These are phyloP conservation scores for Trypanosoma melophagium DNA, from an alignment of 208 protist species.

Conservation along the genomic window DNA sequence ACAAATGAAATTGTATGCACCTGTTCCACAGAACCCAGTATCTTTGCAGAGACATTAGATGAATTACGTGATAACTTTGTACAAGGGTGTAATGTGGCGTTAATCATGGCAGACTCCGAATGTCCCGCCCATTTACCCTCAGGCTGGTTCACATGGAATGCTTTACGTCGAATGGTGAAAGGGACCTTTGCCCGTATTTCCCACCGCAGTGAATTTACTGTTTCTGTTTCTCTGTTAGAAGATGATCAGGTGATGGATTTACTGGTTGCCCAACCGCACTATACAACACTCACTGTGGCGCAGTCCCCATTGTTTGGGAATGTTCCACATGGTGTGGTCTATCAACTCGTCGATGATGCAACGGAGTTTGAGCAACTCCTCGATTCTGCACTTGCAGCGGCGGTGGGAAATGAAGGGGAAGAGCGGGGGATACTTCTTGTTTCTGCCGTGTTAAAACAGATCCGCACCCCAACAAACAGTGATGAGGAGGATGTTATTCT, in stretches of 20 bases:
- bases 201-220: slow-evolving; percentile 36
- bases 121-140: slow-evolving; percentile 41
- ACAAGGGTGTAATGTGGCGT: slow-evolving; percentile 56
- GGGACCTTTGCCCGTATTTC: slow-evolving; percentile 48
- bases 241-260: slow-evolving; percentile 77
- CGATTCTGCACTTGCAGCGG: slow-evolving; percentile 33
- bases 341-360: slow-evolving; percentile 53
- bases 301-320: slow-evolving; percentile 78
- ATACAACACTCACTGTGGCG: slow-evolving; percentile 45
- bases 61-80: slow-evolving; percentile 64
- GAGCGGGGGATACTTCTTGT: slow-evolving; percentile 74
- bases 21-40: slow-evolving; percentile 35
- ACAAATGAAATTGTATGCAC: slow-evolving; percentile 54
- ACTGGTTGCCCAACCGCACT: slow-evolving; percentile 24
- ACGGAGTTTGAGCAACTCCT: slow-evolving; percentile 66
- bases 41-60: slow-evolving; percentile 50
- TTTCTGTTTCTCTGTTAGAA: slow-evolving; percentile 65
- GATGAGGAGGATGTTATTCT: slow-evolving; percentile 62
- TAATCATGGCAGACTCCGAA: slow-evolving; percentile 68
- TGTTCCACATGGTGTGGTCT: slow-evolving; percentile 56
- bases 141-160: slow-evolving; percentile 67
- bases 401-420: slow-evolving; percentile 17
- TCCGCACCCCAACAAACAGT: slow-evolving; percentile 25
- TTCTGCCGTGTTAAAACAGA: slow-evolving; percentile 68
- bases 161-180: slow-evolving; percentile 54